Evolutionary conservation across 2,329 filamentous ascomycete species (phyloP), one percentile per base, ranked within the genome.

Genomic region (Coniochaeta pulveracea): DNA sequence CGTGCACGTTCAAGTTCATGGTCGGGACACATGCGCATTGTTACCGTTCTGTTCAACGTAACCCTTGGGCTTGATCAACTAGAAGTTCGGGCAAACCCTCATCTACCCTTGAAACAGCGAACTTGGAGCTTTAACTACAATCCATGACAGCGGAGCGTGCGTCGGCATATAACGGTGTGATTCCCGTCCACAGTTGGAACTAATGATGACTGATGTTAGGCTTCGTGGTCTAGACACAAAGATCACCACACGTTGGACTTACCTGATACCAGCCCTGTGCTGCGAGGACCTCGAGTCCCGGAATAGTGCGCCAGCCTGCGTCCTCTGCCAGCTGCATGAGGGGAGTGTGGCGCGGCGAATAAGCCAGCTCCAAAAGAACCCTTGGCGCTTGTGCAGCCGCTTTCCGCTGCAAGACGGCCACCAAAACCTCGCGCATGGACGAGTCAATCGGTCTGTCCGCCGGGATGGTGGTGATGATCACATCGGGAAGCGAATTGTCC

Each of bases 351-450:
- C 72, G 65, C 14, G 91, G 91, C 57, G 89, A 93, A 57, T 98
- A 98, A 2, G 91, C 89, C 88, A 98, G 94, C 56, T 98, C 91
- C 4, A 96, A 60, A 39, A 96, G 58, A 10, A 91, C 72, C 14
- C 72, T 69, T 17, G 57, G 58, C 48, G 51, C 46, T 35, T 47
- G 39, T 47, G 29, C 53, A 41, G 45, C 52, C 15, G 30, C 34
- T 18, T 33, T 21, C 16, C 55, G 55, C 37, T 61, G 58, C n/a
- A 76, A 50, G 21, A 76, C 47, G 11, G 64, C 56, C 5, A 60
- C 56, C 8, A 95, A 59, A 2, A 82, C 64, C 44, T 78, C 73
- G 15, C 71, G 67, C 56, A 94, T 77, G 9, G 57, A 60, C 1
- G 69, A 47, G 42, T 95, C 88, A 40, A 96, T 81, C 1, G 88